Percentiles rank a stretch among this genome's conserved stretches.
Conservation (phyloP, 1,139 yeast genomes). For the Saccharomyces hybrid region DNA sequence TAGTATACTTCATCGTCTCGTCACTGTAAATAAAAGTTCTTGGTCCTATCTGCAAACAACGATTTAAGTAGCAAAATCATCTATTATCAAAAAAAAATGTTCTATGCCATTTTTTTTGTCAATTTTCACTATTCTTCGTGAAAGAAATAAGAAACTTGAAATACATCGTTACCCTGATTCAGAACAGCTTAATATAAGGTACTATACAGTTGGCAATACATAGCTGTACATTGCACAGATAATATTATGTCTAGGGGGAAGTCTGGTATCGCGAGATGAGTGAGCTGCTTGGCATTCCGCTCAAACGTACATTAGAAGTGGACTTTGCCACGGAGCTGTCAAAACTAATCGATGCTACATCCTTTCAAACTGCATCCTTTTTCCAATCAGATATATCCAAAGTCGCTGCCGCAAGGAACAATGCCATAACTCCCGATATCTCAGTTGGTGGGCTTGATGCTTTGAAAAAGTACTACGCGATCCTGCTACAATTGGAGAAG, state of each 20-base stretch:
- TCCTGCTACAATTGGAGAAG: slow-evolving; percentile 31
- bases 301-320: slow-evolving; percentile 37
- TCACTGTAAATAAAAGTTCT: not conserved
- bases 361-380: slow-evolving; percentile 55
- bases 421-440: slow-evolving; percentile 29
- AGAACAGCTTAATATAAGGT: not conserved
- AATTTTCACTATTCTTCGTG: not conserved
- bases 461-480: slow-evolving; percentile 33
- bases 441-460: slow-evolving; percentile 27
- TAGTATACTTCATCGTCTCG: slow-evolving; percentile 55
- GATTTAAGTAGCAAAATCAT: not conserved
- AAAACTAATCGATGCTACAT: slow-evolving; percentile 49
- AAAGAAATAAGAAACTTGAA: not conserved
- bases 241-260: not conserved
- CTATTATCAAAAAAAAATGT: not conserved
- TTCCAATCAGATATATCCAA: slow-evolving; percentile 48
- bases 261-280: slow-evolving; percentile 11
- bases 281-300: slow-evolving; percentile 46
- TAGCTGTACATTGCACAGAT: slow-evolving; percentile 15
- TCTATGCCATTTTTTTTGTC: not conserved
- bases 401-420: slow-evolving; percentile 37
- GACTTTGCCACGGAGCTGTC: slow-evolving; percentile 43
- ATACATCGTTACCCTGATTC: not conserved
- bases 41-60: not conserved
- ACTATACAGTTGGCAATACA: not conserved